Conservation (phyloP, 371 early-diverging fungal species). For the Mucor velutinosus region DNA sequence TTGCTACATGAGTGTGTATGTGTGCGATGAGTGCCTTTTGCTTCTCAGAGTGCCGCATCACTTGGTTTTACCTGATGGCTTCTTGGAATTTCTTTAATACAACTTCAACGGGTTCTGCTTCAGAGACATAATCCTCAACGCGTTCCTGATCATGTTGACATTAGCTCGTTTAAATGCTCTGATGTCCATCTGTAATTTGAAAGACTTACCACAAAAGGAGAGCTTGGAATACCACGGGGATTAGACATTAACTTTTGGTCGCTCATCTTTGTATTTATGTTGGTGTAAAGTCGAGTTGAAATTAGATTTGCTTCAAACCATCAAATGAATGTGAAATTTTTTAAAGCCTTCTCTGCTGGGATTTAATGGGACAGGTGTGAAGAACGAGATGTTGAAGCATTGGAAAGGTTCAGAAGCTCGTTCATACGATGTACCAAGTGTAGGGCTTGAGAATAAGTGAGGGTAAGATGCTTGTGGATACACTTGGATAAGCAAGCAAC, state of each 20-base stretch:
- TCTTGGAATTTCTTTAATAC: slow-evolving; percentile 92
- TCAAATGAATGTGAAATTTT: neutral
- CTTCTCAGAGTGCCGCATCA: neutral
- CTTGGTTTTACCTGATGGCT: slow-evolving; percentile 71
- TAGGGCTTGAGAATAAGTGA: too few relatives aligned
- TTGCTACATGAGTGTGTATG: slow-evolving; percentile 62
- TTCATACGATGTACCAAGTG: too few relatives aligned
- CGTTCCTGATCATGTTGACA: slow-evolving; percentile 62
- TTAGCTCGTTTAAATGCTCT: neutral
- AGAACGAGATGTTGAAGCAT: neutral
- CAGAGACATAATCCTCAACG: slow-evolving; percentile 84
- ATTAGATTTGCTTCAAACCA: neutral
- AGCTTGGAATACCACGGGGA: slow-evolving; percentile 92
- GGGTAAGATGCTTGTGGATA: too few relatives aligned
- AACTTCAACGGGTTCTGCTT: slow-evolving; percentile 73
- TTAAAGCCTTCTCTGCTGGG: slow-evolving; percentile 1
- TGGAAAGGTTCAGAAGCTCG: neutral
- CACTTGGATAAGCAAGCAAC: too few relatives aligned
- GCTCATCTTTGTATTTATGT: slow-evolving; percentile 17
- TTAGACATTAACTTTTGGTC: slow-evolving; percentile 67
- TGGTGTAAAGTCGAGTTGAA: neutral
- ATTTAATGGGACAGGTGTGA: neutral
- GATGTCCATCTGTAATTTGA: neutral
- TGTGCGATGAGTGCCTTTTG: neutral
- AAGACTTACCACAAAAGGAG: slow-evolving; percentile 88